Base-by-base conservation (phyloP, 2,329 filamentous ascomycete genomes). In the Coniochaeta sp. region DNA sequence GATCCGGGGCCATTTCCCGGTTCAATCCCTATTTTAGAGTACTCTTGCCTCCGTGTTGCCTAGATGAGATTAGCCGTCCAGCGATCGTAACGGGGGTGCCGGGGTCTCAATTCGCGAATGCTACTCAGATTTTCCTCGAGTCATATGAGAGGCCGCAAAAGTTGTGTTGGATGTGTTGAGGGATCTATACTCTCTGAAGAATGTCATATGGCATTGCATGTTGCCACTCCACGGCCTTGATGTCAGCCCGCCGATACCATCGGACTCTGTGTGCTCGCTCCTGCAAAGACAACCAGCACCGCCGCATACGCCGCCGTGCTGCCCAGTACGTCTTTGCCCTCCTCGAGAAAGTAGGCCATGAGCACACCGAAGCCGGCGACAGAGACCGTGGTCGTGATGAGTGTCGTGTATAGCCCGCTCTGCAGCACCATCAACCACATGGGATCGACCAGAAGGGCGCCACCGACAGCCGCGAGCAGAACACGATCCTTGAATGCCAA, bases 371-470 rank as follows among this genome's bases (percentile, higher is more conserved):
- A 66, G 0, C 19, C 58, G 0, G 57, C 32, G 16, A 68, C 65
- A n/a, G 66, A 66, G 0, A 19, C 64, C 17, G 65, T 63, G 0
- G 65, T 63, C 28, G 63, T 54, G 6, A 59, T 26, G 1, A 67
- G 57, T 1, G 44, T 50, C 0, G 62, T 62, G 55, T 61, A 59
- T 2, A 58, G 40, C 2, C 26, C 42, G 24, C 56, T 60, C 7
- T 58, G 60, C 17, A 64, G 26, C 17, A 68, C 60, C 66, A 68
- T 68, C 9, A 68, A 44, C 64, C 64, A 66, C 66, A 68, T 67
- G 1, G 64, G 65, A 14, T 58, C 63, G 10, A 66, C 62, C 10
- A 66, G 61, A 47, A 68, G 65, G 9, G 44, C 28, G 5, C 61
- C 63, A 24, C 56, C 66, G 47, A 61, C 26, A 6, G 58, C 52